Conservation (phyloP, 345 rosid species). For the Rhizophora apiculata region DNA sequence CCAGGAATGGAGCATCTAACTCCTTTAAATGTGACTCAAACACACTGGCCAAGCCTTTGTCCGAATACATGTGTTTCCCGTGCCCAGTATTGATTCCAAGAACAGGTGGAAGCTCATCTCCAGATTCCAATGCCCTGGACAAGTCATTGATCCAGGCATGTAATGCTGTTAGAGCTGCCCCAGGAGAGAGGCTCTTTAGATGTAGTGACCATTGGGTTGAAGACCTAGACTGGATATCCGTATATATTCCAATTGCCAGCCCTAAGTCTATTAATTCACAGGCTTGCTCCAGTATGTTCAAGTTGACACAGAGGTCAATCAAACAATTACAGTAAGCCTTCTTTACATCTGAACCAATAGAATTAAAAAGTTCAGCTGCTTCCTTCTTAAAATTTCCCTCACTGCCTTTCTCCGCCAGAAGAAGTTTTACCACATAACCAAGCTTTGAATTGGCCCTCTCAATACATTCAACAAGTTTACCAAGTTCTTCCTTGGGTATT, state of each 20-base stretch:
- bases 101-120: constrained; percentile 81
- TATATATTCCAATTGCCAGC: constrained; percentile 53
- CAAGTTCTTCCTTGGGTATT: constrained; percentile 60
- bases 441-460: constrained; percentile 77
- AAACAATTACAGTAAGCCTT: constrained; percentile 87
- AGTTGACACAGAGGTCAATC: constrained; percentile 80
- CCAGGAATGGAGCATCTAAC: constrained; percentile 85
- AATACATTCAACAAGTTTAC: constrained; percentile 59
- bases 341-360: constrained; percentile 55
- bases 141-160: constrained; percentile 89
- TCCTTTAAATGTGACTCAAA: constrained; percentile 78
- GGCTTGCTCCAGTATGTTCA: constrained; percentile 66
- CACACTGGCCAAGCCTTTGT: constrained; percentile 63
- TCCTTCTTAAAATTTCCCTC: constrained; percentile 51
- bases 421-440: constrained; percentile 61
- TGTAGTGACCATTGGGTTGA: constrained; percentile 87
- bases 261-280: constrained; percentile 77
- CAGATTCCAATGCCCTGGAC: constrained; percentile 48
- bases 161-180: constrained; percentile 88
- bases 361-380: constrained; percentile 54
- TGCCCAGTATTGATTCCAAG: constrained; percentile 96
- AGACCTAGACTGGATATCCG: constrained; percentile 62
- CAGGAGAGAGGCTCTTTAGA: constrained; percentile 73
- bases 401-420: constrained; percentile 41
- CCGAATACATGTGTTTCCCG: constrained; percentile 83